Evolutionary conservation across 208 protist species (phyloP).

Genomic region (Borovskyia barvae): DNA sequence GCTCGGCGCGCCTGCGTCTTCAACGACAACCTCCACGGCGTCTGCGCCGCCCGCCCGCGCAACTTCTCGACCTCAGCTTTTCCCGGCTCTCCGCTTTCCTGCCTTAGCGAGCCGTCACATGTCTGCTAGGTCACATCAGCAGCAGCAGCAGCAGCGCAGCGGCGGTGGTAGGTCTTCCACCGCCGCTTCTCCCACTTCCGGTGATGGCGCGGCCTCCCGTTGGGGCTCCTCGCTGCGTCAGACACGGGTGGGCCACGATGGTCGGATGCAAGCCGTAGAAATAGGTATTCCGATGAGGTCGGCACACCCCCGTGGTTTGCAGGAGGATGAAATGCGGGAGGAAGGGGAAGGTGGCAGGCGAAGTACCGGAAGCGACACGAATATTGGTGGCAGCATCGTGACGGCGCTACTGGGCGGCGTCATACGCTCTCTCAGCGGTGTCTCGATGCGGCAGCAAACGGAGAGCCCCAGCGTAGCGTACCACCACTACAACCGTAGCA

Average conservation of each 20-base stretch:
- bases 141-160: constrained; percentile 1
- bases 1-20: background rate
- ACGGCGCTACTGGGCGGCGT: background rate
- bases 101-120: background rate
- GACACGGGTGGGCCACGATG: background rate
- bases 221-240: constrained; percentile 9
- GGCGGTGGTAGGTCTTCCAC: background rate
- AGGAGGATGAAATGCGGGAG: no score
- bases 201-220: no score
- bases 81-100: background rate
- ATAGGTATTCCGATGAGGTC: constrained; percentile 3
- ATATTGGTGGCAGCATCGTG: background rate
- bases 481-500: no score
- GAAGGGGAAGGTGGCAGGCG: background rate
- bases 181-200: constrained; percentile 3
- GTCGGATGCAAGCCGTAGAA: constrained; percentile 2
- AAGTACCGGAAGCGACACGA: constrained; percentile 14
- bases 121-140: background rate
- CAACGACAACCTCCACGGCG: background rate
- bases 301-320: no score
- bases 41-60: background rate
- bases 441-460: no score
- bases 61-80: no score
- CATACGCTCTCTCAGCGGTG: constrained; percentile 2
- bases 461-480: no score